A percentile compares a stretch with the other conserved stretches of the same genome.
Conservation (phyloP, 2,329 filamentous ascomycete genomes). For the Thyridium curvatum region DNA sequence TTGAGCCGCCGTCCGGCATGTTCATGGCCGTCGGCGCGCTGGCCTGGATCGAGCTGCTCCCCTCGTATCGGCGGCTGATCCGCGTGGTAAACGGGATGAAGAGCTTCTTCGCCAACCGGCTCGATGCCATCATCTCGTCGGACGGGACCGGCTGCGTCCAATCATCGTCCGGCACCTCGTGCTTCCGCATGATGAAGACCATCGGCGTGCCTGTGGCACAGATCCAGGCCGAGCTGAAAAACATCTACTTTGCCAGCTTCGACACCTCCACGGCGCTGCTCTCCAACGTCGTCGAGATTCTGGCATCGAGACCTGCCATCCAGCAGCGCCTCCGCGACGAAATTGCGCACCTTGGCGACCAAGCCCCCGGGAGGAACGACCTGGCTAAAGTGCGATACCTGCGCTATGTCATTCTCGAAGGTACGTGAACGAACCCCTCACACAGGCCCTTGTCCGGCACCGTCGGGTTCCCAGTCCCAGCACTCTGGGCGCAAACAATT, state of each 20-base stretch:
- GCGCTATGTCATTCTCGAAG: constrained; percentile 5
- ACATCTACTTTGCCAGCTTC: constrained; percentile 9
- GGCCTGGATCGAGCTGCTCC: constrained; percentile 2
- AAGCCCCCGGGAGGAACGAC: constrained; percentile 1
- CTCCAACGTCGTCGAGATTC: constrained; percentile 5
- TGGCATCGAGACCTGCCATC: constrained; percentile 1
- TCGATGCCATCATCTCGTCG: constrained; percentile 3
- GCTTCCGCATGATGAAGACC: constrained; percentile 6
- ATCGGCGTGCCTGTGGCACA: constrained; percentile 1
- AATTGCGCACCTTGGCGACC: constrained; percentile 1
- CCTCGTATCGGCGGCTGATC: constrained; percentile 1
- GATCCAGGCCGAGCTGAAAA: constrained; percentile 7
- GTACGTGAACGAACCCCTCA: constrained; percentile 1
- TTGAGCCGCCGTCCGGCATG: constrained; percentile 5
- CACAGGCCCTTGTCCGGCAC: too few species aligned
- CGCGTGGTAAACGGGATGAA: constrained; percentile 7
- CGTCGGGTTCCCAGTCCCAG: too few species aligned
- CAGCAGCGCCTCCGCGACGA: constrained; percentile 4
- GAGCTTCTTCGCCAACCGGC: constrained; percentile 5
- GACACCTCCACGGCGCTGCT: constrained; percentile 7
- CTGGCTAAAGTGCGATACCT: constrained; percentile 3
- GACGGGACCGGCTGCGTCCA: neutral
- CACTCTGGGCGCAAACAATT: too few species aligned
- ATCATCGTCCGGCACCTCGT: neutral
- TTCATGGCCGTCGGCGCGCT: constrained; percentile 6